phyloP scores from a whole-genome alignment of 108 stramenopile genomes.

The Cylindrotheca fusiformis region DNA sequence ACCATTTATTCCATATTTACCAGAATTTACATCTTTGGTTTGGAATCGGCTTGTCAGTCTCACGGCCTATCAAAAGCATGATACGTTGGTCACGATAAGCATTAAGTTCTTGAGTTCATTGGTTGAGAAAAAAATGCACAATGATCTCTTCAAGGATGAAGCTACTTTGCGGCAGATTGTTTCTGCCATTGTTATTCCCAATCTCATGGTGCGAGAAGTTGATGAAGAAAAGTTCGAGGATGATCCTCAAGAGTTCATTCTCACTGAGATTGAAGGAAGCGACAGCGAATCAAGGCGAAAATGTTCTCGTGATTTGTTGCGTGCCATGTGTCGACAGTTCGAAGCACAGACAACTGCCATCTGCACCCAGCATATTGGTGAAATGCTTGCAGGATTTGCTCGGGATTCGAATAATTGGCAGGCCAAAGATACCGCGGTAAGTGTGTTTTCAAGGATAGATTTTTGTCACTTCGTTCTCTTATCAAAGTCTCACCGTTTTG shows the following conservation, averaged over 20 bases:
- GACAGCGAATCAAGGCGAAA: slow-evolving; percentile 93
- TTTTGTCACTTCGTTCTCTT: background rate
- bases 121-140: slow-evolving; percentile 89
- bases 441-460: slow-evolving; percentile 13
- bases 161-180: slow-evolving; percentile 87
- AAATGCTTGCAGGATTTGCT: slow-evolving; percentile 79
- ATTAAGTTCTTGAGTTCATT: slow-evolving; percentile 90
- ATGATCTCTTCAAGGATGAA: slow-evolving; percentile 73
- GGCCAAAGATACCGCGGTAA: slow-evolving; percentile 91
- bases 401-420: slow-evolving; percentile 72
- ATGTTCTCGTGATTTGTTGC: slow-evolving; percentile 88
- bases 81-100: slow-evolving; percentile 86
- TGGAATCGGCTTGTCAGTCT: slow-evolving; percentile 88
- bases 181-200: slow-evolving; percentile 92
- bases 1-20: slow-evolving; percentile 75
- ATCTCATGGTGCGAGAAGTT: slow-evolving; percentile 85
- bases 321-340: slow-evolving; percentile 93
- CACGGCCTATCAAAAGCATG: slow-evolving; percentile 72
- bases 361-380: slow-evolving; percentile 72
- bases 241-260: slow-evolving; percentile 94
- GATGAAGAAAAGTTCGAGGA: slow-evolving; percentile 96
- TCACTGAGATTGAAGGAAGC: slow-evolving; percentile 94
- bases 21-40: slow-evolving; percentile 82
- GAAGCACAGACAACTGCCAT: slow-evolving; percentile 83
- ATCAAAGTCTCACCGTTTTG: slow-evolving; percentile 5